Evolutionary conservation across 768 basidiomycete species (phyloP).

Genomic region (Suillus bovinus): DNA sequence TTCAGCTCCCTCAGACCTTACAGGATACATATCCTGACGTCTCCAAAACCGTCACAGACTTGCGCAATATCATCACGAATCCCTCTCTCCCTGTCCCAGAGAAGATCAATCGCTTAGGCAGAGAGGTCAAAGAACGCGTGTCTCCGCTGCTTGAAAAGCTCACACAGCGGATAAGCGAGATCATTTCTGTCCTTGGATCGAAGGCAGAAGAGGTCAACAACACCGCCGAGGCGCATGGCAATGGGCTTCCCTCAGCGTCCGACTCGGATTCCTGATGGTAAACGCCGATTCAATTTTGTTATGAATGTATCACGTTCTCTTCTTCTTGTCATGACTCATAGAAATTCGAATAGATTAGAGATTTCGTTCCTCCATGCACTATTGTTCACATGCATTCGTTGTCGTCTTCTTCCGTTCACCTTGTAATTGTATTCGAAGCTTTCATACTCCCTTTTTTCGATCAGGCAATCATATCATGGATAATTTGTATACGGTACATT

Average conservation of each 20-base stretch:
- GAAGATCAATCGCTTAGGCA: slow-evolving; percentile 55
- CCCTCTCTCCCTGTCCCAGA: slow-evolving; percentile 61
- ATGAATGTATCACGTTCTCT: slow-evolving; percentile 8
- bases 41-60: slow-evolving; percentile 50
- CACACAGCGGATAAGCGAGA: slow-evolving; percentile 38
- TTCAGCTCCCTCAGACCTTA: slow-evolving; percentile 58
- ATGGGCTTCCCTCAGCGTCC: slow-evolving; percentile 13
- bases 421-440: slow-evolving; percentile 3
- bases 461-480: not conserved
- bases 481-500: not conserved
- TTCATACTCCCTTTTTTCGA: not conserved
- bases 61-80: slow-evolving; percentile 51
- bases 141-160: slow-evolving; percentile 59
- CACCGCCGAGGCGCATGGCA: not conserved
- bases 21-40: slow-evolving; percentile 60
- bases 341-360: slow-evolving; percentile 28
- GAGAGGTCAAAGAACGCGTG: slow-evolving; percentile 61
- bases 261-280: slow-evolving; percentile 2
- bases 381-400: not conserved
- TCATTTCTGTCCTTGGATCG: slow-evolving; percentile 25
- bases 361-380: slow-evolving; percentile 15
- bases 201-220: slow-evolving; percentile 29
- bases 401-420: not conserved
- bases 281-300: not conserved
- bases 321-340: slow-evolving; percentile 15